Evolutionary conservation across 345 rosid species (phyloP).

Genomic region (Balakata baccata): DNA sequence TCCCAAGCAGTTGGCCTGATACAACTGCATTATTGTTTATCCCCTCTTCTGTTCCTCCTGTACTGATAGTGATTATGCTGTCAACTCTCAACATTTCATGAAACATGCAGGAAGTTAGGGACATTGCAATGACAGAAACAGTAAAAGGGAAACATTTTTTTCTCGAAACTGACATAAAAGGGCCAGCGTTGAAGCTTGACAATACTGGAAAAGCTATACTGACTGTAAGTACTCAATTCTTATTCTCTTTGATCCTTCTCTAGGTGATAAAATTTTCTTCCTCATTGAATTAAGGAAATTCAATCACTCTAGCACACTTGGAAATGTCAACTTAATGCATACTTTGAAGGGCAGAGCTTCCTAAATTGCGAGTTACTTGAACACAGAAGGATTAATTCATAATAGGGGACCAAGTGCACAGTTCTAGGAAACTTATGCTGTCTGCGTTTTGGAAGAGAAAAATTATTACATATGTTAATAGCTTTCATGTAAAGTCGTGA

Average conservation of each 20-base stretch:
- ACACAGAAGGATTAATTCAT: not conserved
- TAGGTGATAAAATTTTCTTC: not conserved
- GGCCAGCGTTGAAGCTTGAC: constrained; percentile 82
- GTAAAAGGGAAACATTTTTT: constrained; percentile 76
- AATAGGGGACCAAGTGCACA: no score
- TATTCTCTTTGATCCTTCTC: not conserved
- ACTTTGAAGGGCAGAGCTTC: not conserved
- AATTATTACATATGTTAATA: not conserved
- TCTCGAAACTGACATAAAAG: constrained; percentile 82
- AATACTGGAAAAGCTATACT: constrained; percentile 87
- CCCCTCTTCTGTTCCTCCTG: not conserved
- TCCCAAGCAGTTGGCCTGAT: constrained; percentile 14
- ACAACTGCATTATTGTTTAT: not conserved
- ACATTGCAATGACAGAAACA: constrained; percentile 58
- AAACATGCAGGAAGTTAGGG: constrained; percentile 63
- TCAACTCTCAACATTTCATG: constrained; percentile 1
- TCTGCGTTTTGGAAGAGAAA: no score
- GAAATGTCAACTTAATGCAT: not conserved
- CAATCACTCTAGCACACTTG: not conserved
- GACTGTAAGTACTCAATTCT: constrained; percentile 47
- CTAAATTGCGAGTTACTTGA: not conserved
- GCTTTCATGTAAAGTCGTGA: not conserved
- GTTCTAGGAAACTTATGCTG: no score
- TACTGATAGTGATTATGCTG: constrained; percentile 1
- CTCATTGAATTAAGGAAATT: not conserved